Percentiles rank a stretch among this genome's conserved stretches.
Conservation (phyloP, 2,329 filamentous ascomycete species). For the Fusarium transvaalense region DNA sequence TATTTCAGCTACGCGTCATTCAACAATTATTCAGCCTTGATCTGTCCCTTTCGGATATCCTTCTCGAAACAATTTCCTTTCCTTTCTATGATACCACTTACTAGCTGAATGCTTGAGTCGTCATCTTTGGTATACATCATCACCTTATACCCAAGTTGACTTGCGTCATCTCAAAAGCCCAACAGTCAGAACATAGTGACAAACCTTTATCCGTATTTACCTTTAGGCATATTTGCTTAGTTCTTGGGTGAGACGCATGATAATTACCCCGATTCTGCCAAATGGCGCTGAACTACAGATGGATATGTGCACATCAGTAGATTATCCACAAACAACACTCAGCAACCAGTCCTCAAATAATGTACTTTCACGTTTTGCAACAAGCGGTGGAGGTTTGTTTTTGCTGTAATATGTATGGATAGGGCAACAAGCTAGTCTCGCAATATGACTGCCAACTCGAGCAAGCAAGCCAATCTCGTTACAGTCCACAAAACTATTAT, state of each 20-base stretch:
- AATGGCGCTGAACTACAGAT: neutral
- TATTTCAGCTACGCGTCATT: neutral
- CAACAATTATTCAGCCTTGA: slow-evolving; percentile 2
- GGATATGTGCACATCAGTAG: neutral
- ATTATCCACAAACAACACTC: neutral
- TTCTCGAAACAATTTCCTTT: slow-evolving; percentile 9
- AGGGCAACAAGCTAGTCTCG: neutral
- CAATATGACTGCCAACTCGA: slow-evolving; percentile 5
- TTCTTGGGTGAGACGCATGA: neutral
- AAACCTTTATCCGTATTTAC: neutral
- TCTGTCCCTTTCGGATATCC: neutral
- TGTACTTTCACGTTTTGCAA: neutral
- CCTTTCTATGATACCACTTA: neutral
- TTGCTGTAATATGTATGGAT: neutral
- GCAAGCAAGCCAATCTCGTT: neutral
- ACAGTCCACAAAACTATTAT: slow-evolving; percentile 10
- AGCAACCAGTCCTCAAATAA: neutral
- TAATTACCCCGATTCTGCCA: slow-evolving; percentile 1
- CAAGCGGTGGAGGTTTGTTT: neutral
- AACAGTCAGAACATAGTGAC: neutral
- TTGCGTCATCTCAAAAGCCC: slow-evolving; percentile 10
- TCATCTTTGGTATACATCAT: neutral
- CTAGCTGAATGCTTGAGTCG: slow-evolving; percentile 3
- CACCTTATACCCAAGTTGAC: neutral
- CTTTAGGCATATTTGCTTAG: slow-evolving; percentile 2